Evolutionary conservation across 2,329 filamentous ascomycete genomes (phyloP).

Genomic region (Diplodia intermedia): DNA sequence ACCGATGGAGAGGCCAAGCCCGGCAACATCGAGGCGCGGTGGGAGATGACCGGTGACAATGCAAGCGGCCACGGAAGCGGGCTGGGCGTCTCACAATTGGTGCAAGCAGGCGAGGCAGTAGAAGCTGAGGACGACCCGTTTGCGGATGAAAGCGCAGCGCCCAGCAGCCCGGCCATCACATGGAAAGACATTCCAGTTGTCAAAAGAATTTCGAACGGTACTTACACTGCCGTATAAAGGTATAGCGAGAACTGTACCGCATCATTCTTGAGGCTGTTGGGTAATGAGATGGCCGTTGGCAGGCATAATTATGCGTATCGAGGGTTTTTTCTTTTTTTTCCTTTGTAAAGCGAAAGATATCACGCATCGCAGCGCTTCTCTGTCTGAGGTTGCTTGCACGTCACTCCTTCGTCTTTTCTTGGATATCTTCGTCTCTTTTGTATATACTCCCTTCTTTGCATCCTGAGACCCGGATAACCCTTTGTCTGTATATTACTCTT

Average conservation of each 20-base stretch:
- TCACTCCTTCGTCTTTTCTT: conserved; percentile 14
- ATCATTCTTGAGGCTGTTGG: conserved; percentile 24
- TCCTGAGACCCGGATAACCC: conserved; percentile 7
- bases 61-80: conserved; percentile 62
- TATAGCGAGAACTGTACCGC: conserved; percentile 6
- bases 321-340: conserved; percentile 2
- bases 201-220: conserved; percentile 48
- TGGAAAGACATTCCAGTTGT: conserved; percentile 47
- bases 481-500: conserved; percentile 23
- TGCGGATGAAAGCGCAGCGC: conserved; percentile 63
- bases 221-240: conserved; percentile 38
- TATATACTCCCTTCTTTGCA: conserved; percentile 13
- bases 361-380: conserved; percentile 14
- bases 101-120: conserved; percentile 50
- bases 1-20: conserved; percentile 74
- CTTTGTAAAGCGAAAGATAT: conserved; percentile 23
- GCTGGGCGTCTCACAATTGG: conserved; percentile 61
- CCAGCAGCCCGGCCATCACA: conserved; percentile 39
- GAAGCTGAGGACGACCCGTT: conserved; percentile 70
- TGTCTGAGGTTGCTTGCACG: background rate
- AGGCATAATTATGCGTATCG: conserved; percentile 16
- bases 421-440: conserved; percentile 15
- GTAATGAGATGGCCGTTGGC: conserved; percentile 23
- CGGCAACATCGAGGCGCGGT: conserved; percentile 81
- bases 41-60: conserved; percentile 69